phyloP scores from a whole-genome alignment of 2,329 filamentous ascomycete species.

The Tolypocladium endophyticum region DNA sequence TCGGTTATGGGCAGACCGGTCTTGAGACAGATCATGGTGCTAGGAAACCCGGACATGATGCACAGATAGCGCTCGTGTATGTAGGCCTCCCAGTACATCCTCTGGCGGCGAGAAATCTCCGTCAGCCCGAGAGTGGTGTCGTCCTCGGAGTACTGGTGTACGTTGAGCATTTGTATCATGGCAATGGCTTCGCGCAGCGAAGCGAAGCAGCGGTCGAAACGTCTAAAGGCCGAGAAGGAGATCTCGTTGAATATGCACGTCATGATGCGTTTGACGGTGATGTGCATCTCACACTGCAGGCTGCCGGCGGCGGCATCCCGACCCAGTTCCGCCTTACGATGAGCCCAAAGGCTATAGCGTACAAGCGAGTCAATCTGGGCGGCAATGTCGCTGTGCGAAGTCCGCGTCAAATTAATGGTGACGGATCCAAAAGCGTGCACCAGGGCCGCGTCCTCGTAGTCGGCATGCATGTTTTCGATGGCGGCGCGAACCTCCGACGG shows the following conservation, averaged over 20 bases:
- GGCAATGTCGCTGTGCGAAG: constrained; percentile 16
- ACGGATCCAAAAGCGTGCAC: constrained; percentile 24
- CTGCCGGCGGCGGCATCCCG: constrained; percentile 21
- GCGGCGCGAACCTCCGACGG: constrained; percentile 18
- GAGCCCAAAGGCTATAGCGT: constrained; percentile 10
- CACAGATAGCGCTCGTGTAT: constrained; percentile 35
- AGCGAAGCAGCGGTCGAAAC: constrained; percentile 34
- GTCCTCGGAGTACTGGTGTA: constrained; percentile 25
- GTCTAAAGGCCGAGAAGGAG: constrained; percentile 34
- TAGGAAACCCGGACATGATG: constrained; percentile 35
- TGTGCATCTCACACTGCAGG: constrained; percentile 24
- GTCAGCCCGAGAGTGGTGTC: constrained; percentile 5
- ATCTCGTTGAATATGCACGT: constrained; percentile 41
- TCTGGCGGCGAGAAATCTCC: constrained; percentile 9
- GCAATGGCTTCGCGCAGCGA: constrained; percentile 37
- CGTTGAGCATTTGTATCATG: constrained; percentile 31
- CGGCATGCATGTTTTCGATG: constrained; percentile 21
- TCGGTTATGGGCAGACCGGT: constrained; percentile 20
- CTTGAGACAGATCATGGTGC: constrained; percentile 20
- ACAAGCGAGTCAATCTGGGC: constrained; percentile 18
- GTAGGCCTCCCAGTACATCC: constrained; percentile 14
- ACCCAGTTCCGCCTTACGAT: constrained; percentile 14
- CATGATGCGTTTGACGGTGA: constrained; percentile 34
- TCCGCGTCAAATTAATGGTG: constrained; percentile 23
- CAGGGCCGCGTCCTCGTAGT: constrained; percentile 22